Percentiles rank a stretch among this genome's conserved stretches.
Conservation (phyloP, 345 rosid species). For the Camelina hispida region DNA sequence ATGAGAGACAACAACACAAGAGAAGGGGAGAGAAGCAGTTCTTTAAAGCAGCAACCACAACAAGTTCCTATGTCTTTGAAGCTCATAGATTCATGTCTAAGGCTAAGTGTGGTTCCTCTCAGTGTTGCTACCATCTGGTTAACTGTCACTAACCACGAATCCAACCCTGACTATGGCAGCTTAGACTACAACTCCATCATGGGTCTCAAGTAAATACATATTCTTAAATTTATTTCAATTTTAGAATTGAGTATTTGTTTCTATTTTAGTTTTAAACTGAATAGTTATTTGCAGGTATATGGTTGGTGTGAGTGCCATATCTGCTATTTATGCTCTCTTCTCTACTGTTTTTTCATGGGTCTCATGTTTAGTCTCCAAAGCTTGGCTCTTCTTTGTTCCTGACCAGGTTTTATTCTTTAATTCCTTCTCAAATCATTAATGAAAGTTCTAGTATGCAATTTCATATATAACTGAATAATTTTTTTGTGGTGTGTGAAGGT, state of each 20-base stretch:
- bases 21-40: slow-evolving; percentile 34
- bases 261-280: not conserved
- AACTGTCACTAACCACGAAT: slow-evolving; percentile 69
- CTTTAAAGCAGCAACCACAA: slow-evolving; percentile 45
- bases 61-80: slow-evolving; percentile 47
- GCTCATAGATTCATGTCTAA: slow-evolving; percentile 66
- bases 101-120: slow-evolving; percentile 78
- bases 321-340: slow-evolving; percentile 70
- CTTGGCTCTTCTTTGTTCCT: slow-evolving; percentile 83
- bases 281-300: slow-evolving; percentile 58
- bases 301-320: slow-evolving; percentile 66
- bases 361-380: slow-evolving; percentile 58
- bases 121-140: slow-evolving; percentile 78
- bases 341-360: slow-evolving; percentile 65
- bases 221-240: not conserved
- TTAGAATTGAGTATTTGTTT: not conserved
- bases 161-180: slow-evolving; percentile 61
- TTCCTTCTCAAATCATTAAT: not conserved
- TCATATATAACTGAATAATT: not conserved
- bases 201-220: slow-evolving; percentile 72
- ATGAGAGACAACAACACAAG: slow-evolving; percentile 38
- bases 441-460: not conserved
- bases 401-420: slow-evolving; percentile 64
- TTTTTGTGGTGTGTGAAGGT: slow-evolving; percentile 48
- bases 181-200: slow-evolving; percentile 57